Conservation (phyloP, 2,329 filamentous ascomycete genomes). For the Pseudogymnoascus pannorum region DNA sequence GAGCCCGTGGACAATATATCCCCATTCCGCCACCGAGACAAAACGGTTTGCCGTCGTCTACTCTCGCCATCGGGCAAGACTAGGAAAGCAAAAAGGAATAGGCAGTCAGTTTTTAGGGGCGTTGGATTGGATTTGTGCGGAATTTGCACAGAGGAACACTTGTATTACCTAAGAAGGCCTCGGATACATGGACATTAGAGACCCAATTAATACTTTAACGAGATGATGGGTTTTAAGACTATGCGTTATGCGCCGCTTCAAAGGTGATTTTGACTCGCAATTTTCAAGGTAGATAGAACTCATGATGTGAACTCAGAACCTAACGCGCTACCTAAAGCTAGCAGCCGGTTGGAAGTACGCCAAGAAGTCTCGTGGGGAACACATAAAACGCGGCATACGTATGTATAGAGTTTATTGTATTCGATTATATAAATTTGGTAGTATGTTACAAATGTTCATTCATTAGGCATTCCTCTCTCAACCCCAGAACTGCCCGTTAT, state of each 20-base stretch:
- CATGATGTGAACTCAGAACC: too few species aligned
- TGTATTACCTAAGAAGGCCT: neutral
- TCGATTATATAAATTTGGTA: neutral
- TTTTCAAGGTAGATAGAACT: too few species aligned
- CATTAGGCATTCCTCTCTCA: too few species aligned
- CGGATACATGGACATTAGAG: neutral
- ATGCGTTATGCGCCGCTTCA: too few species aligned
- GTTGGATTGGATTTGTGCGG: slow-evolving; percentile 2
- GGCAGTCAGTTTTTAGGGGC: neutral
- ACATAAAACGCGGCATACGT: neutral
- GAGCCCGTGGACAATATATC: too few species aligned
- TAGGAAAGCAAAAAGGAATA: neutral
- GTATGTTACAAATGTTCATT: slow-evolving; percentile 1
- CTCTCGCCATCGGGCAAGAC: too few species aligned
- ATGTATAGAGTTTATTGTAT: neutral
- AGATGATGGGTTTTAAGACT: neutral
- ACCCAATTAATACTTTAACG: neutral
- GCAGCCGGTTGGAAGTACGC: too few species aligned
- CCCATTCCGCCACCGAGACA: too few species aligned
- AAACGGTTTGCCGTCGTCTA: too few species aligned
- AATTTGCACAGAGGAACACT: neutral
- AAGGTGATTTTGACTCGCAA: too few species aligned
- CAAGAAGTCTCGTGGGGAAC: neutral
- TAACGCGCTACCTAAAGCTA: too few species aligned
- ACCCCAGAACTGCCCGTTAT: neutral